A percentile compares a stretch with the other conserved stretches of the same genome.
Conservation (phyloP, 306 rosid genomes). For the Sophora flavescens region DNA sequence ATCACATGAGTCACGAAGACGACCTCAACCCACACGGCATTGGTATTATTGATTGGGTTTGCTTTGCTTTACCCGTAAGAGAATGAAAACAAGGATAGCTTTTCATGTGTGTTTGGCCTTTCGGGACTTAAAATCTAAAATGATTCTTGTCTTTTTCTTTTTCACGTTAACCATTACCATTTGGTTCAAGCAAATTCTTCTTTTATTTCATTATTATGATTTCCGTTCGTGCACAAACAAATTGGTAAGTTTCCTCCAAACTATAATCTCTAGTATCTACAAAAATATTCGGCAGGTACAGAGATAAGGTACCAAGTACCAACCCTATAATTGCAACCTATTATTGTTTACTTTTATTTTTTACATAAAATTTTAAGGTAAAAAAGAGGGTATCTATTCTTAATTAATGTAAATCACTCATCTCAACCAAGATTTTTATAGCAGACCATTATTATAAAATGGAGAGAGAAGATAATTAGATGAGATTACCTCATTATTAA, state of each 20-base stretch:
- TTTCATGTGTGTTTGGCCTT: background rate
- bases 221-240: background rate
- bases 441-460: too few species aligned
- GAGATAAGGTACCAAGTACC: background rate
- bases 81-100: slow-evolving; percentile 22
- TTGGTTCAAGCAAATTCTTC: slow-evolving; percentile 1
- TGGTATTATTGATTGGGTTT: slow-evolving; percentile 19
- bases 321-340: background rate
- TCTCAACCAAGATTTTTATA: too few species aligned
- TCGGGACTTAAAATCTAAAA: background rate
- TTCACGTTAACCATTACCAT: slow-evolving; percentile 18
- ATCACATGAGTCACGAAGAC: slow-evolving; percentile 37
- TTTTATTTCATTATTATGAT: background rate
- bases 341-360: too few species aligned
- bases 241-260: background rate
- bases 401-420: too few species aligned
- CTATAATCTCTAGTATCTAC: background rate
- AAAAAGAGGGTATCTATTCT: too few species aligned
- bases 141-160: slow-evolving; percentile 17
- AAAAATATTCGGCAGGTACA: background rate
- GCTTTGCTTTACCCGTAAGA: slow-evolving; percentile 41
- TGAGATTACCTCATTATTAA: too few species aligned
- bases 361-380: background rate
- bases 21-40: slow-evolving; percentile 47
- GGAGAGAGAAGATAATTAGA: too few species aligned